phyloP scores from a whole-genome alignment of 495 filamentous ascomycete species.

The Rhizodiscina lignyota region DNA sequence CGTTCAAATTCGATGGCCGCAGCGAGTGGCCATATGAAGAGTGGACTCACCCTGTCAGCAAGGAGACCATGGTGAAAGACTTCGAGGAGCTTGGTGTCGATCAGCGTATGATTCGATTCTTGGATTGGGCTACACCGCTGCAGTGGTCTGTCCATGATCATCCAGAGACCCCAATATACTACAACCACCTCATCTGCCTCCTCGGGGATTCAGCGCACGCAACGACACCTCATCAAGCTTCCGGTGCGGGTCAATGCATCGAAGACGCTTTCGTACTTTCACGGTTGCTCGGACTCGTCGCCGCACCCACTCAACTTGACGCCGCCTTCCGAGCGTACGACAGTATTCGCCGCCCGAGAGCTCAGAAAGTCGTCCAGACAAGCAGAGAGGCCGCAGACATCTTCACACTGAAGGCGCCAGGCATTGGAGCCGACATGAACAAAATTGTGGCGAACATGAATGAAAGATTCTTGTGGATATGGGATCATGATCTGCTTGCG shows the following conservation, averaged over 20 bases:
- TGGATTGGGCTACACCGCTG: slow-evolving; percentile 4
- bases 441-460: slow-evolving; percentile 8
- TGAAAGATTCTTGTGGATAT: slow-evolving; percentile 9
- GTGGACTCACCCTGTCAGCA: slow-evolving; percentile 2
- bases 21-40: slow-evolving; percentile 1
- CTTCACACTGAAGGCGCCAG: slow-evolving; percentile 8
- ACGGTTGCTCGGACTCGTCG: slow-evolving; percentile 37
- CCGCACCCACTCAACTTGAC: background rate
- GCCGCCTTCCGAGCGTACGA: slow-evolving; percentile 11
- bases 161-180: slow-evolving; percentile 7
- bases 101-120: background rate
- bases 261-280: slow-evolving; percentile 78
- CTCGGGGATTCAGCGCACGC: slow-evolving; percentile 11
- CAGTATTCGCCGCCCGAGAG: slow-evolving; percentile 9
- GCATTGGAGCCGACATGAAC: slow-evolving; percentile 6
- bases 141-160: slow-evolving; percentile 11
- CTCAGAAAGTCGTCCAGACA: slow-evolving; percentile 11
- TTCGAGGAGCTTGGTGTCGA: slow-evolving; percentile 4
- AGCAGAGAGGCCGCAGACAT: slow-evolving; percentile 10
- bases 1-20: slow-evolving; percentile 6
- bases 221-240: slow-evolving; percentile 6
- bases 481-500: slow-evolving; percentile 11
- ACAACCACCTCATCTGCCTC: slow-evolving; percentile 7
- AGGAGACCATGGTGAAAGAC: slow-evolving; percentile 5
- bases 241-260: slow-evolving; percentile 18